Evolutionary conservation across 164 flowering plant genomes (phyloP).

Genomic region (Liquidambar formosana): DNA sequence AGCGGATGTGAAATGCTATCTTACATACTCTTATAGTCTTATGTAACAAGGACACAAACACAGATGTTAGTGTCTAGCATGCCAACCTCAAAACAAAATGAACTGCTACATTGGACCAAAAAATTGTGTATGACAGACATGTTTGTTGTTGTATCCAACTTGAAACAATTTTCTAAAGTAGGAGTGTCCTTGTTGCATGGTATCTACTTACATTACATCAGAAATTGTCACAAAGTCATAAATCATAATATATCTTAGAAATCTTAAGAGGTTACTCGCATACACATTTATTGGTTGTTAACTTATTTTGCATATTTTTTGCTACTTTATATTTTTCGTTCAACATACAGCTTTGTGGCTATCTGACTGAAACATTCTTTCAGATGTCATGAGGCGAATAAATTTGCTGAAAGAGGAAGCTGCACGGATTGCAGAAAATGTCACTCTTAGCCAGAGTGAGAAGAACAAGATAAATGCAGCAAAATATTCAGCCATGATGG

Average conservation of each 20-base stretch:
- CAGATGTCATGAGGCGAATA: constrained; percentile 93
- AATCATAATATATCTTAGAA: background rate
- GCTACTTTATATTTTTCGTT: background rate
- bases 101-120: constrained; percentile 1
- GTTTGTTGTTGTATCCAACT: background rate
- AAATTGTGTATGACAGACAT: background rate
- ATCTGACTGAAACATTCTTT: constrained; percentile 11
- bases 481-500: constrained; percentile 97
- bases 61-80: background rate
- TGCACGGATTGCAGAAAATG: constrained; percentile 78
- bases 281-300: background rate
- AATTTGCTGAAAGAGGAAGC: constrained; percentile 94
- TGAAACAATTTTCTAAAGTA: background rate
- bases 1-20: background rate
- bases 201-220: background rate
- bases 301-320: background rate
- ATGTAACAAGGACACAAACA: background rate
- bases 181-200: background rate
- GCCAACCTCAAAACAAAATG: background rate
- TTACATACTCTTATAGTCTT: background rate
- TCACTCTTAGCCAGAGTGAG: constrained; percentile 77
- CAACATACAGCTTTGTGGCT: background rate
- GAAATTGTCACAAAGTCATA: background rate
- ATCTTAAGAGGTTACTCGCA: no score
- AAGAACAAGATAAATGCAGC: constrained; percentile 94